Conservation (phyloP, 352 stramenopile genomes). For the Phytophthora citrophthora region DNA sequence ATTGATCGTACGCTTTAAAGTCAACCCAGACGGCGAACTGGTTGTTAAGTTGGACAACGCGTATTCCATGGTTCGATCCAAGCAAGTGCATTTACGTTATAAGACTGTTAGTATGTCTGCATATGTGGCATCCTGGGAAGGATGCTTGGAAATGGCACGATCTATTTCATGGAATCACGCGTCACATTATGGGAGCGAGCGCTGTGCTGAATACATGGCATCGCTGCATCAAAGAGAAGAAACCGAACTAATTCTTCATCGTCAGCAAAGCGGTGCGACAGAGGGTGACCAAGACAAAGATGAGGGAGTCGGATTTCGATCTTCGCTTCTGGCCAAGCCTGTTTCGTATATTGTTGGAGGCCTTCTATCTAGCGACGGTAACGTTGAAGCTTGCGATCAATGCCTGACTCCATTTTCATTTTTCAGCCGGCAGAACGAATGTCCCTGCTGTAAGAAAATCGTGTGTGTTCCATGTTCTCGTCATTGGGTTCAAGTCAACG, state of each 20-base stretch:
- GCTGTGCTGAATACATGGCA: conserved; percentile 52
- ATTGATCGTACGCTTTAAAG: conserved; percentile 42
- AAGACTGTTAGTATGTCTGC: conserved; percentile 19
- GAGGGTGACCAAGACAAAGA: conserved; percentile 24
- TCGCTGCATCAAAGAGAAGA: conserved; percentile 52
- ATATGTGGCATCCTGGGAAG: conserved; percentile 61
- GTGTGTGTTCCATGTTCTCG: conserved; percentile 70
- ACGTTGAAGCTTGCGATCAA: conserved; percentile 49
- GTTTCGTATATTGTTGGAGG: conserved; percentile 74
- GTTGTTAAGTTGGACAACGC: conserved; percentile 72
- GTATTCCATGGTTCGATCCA: conserved; percentile 67
- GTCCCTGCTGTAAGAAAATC: conserved; percentile 51
- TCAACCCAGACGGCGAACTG: conserved; percentile 9
- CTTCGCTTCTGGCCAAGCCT: conserved; percentile 63
- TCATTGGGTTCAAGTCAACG: conserved; percentile 54
- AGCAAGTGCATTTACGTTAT: conserved; percentile 59
- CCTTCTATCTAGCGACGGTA: conserved; percentile 51
- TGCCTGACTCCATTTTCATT: conserved; percentile 74
- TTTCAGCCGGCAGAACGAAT: conserved; percentile 71
- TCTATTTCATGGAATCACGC: conserved; percentile 78
- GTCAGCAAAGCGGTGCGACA: conserved; percentile 30
- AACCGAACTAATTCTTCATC: conserved; percentile 52
- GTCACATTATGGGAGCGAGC: conserved; percentile 39
- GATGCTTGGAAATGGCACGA: conserved; percentile 68
- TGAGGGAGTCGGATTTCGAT: conserved; percentile 50